phyloP scores from a whole-genome alignment of 208 protist species.

The Leishmania tarentolae region DNA sequence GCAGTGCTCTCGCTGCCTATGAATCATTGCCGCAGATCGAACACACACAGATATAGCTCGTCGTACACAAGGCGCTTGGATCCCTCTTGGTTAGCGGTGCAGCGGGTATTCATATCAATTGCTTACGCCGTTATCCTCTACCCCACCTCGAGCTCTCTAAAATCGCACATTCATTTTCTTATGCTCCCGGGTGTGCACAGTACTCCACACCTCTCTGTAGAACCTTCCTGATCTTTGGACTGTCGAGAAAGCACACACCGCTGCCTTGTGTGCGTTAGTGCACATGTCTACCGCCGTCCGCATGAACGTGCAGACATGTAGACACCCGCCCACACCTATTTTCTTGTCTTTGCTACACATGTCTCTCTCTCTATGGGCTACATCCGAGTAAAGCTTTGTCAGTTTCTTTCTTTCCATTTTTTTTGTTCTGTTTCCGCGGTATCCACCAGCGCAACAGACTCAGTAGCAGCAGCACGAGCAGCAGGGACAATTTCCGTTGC shows the following conservation, averaged over 20 bases:
- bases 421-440: neutral
- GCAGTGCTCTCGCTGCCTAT: neutral
- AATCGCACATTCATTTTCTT: neutral
- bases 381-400: neutral
- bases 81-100: neutral
- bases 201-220: neutral
- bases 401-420: neutral
- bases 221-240: neutral
- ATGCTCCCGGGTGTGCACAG: neutral
- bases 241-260: neutral
- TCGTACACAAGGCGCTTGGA: neutral
- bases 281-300: neutral
- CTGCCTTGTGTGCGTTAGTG: neutral
- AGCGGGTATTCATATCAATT: neutral
- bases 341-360: neutral
- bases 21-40: neutral
- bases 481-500: neutral
- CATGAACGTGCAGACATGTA: neutral
- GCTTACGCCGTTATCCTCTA: neutral
- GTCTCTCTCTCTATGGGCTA: neutral
- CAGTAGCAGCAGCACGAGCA: neutral
- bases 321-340: neutral
- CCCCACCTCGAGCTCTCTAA: neutral
- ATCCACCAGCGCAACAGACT: neutral
- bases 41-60: neutral